phyloP scores from a whole-genome alignment of 768 basidiomycete species.

The Leucosporidium yakuticum region DNA sequence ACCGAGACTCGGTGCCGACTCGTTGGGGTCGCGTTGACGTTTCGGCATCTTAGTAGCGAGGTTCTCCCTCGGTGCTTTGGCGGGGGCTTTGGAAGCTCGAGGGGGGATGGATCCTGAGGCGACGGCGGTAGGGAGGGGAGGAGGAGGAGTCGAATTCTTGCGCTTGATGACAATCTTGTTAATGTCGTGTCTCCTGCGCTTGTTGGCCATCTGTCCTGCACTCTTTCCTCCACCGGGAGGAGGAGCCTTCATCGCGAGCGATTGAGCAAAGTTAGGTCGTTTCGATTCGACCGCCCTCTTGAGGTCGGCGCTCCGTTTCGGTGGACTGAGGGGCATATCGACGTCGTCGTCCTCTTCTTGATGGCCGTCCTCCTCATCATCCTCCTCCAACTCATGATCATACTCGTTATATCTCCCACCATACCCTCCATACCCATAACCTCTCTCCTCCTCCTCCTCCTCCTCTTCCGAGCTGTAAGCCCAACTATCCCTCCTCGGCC shows the following conservation, averaged over 20 bases:
- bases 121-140: neutral
- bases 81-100: no score
- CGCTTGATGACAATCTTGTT: constrained; percentile 7
- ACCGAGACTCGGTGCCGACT: no score
- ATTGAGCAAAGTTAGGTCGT: no score
- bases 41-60: no score
- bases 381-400: neutral
- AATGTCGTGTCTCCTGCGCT: neutral
- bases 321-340: no score
- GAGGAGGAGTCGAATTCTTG: neutral
- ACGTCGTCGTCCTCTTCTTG: constrained; percentile 3
- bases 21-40: no score
- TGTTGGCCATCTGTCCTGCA: neutral
- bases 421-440: neutral
- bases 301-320: neutral
- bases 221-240: no score
- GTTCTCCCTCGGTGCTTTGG: no score
- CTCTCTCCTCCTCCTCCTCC: no score
- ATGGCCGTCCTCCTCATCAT: neutral
- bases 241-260: no score
- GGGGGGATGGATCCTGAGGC: no score
- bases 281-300: neutral
- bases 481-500: neutral
- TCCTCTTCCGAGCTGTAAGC: no score
- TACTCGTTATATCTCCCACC: neutral